Conservation (phyloP, 495 filamentous ascomycete species). For the Endocarpon pusillum region DNA sequence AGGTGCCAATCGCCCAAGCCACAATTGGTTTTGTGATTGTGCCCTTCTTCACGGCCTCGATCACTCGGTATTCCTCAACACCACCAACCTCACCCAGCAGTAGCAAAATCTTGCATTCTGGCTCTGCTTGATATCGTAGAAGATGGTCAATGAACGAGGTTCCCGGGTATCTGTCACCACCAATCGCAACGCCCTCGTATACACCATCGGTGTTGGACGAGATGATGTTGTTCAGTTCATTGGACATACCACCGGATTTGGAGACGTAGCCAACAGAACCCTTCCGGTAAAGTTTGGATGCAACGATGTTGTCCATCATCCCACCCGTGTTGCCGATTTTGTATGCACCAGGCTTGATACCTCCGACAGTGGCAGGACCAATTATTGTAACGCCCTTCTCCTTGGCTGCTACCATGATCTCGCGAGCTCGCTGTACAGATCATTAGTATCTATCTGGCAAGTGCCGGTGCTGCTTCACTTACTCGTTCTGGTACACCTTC, state of each 20-base stretch:
- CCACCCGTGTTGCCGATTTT: conserved; percentile 99
- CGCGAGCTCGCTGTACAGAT: conserved; percentile 80
- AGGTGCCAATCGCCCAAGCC: conserved; percentile 98
- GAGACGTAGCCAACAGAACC: conserved; percentile 98
- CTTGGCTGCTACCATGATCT: conserved; percentile 85
- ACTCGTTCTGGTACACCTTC: conserved; percentile 97
- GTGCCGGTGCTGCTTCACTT: no score
- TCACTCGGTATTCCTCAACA: conserved; percentile 98
- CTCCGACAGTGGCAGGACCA: conserved; percentile 93
- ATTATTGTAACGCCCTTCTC: conserved; percentile 99
- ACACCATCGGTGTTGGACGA: conserved; percentile 91
- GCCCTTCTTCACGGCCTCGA: conserved; percentile 90
- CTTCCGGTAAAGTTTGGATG: conserved; percentile 98
- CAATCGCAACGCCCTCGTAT: conserved; percentile 96
- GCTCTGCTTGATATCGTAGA: conserved; percentile 84
- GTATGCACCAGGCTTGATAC: conserved; percentile 97
- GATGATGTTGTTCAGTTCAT: conserved; percentile 99
- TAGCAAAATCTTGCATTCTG: conserved; percentile 90
- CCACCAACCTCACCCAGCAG: conserved; percentile 96
- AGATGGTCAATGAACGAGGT: conserved; percentile 99
- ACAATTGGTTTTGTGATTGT: conserved; percentile 95
- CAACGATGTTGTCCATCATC: conserved; percentile 99
- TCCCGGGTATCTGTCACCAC: conserved; percentile 95
- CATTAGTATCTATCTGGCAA: no score
- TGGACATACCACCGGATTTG: conserved; percentile 99